Conservation (phyloP, 345 rosid species). For the Carallia pectinifolia region DNA sequence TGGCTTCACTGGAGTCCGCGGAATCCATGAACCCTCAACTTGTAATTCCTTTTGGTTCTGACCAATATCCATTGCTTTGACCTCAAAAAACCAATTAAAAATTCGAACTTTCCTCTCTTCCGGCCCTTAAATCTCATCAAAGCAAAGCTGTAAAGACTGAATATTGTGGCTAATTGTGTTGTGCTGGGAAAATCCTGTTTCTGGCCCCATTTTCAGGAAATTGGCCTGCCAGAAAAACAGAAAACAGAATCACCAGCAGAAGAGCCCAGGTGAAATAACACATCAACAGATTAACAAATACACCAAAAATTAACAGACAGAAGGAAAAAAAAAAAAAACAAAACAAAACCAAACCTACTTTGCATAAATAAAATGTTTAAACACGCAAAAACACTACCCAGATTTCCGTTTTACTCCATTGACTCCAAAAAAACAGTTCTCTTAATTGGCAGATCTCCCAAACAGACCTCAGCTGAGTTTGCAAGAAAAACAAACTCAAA, state of each 20-base stretch:
- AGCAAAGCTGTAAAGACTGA: no score
- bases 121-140: no score
- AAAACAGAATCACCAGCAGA: no score
- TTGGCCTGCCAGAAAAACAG: neutral
- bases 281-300: no score
- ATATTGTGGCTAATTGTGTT: neutral
- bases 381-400: neutral
- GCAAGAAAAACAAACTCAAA: no score
- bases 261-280: no score
- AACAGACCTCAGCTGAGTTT: no score
- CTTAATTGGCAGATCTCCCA: constrained; percentile 19
- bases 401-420: no score
- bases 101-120: neutral
- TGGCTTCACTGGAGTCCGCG: constrained; percentile 45
- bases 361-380: constrained; percentile 3
- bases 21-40: constrained; percentile 26
- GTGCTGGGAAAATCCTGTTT: neutral
- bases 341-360: neutral
- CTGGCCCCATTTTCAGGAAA: constrained; percentile 11
- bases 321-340: no score
- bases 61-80: constrained; percentile 28
- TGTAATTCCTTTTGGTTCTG: constrained; percentile 25
- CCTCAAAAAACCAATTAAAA: constrained; percentile 2
- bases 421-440: neutral
- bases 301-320: no score